Percentiles rank a stretch among this genome's conserved stretches.
phyloP scores from a whole-genome alignment of 2,329 filamentous ascomycete genomes.

The Penicillium sp. region DNA sequence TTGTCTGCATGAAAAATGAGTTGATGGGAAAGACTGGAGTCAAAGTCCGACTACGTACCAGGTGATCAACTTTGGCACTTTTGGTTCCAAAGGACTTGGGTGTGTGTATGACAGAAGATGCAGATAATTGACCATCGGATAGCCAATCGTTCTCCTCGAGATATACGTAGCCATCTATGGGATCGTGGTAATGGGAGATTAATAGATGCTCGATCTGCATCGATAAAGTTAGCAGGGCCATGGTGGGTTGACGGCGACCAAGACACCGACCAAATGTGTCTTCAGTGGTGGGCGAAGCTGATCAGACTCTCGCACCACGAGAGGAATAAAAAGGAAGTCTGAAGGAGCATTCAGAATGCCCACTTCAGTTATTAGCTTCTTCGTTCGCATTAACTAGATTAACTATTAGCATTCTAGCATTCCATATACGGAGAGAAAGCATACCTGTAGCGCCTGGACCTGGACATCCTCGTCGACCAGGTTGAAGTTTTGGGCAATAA shows the following conservation, averaged over 20 bases:
- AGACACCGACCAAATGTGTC: conserved; percentile 37
- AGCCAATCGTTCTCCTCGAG: conserved; percentile 56
- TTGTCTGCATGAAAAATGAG: conserved; percentile 28
- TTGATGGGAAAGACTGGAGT: background rate
- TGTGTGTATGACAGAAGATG: conserved; percentile 37
- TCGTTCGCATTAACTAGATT: conserved; percentile 69
- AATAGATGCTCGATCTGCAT: conserved; percentile 71
- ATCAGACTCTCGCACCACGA: conserved; percentile 48
- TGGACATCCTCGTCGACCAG: conserved; percentile 69
- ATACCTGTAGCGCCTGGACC: conserved; percentile 65
- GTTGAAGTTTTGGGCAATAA: conserved; percentile 77
- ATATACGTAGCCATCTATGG: conserved; percentile 66
- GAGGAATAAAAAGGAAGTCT: conserved; percentile 71
- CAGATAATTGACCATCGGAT: conserved; percentile 32
- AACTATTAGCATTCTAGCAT: conserved; percentile 10
- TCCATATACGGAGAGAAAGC: background rate
- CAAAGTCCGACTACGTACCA: conserved; percentile 16
- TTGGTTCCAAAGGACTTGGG: conserved; percentile 17
- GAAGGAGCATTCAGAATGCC: conserved; percentile 69
- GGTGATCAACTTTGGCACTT: conserved; percentile 19
- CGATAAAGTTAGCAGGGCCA: conserved; percentile 1
- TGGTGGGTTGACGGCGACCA: background rate
- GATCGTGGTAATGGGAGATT: conserved; percentile 78
- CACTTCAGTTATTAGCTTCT: conserved; percentile 69
- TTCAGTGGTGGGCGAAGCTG: conserved; percentile 34